These are phyloP conservation scores for Williopsis jadinii DNA, from an alignment of 1,139 yeast genomes.

Conservation along the genomic window DNA sequence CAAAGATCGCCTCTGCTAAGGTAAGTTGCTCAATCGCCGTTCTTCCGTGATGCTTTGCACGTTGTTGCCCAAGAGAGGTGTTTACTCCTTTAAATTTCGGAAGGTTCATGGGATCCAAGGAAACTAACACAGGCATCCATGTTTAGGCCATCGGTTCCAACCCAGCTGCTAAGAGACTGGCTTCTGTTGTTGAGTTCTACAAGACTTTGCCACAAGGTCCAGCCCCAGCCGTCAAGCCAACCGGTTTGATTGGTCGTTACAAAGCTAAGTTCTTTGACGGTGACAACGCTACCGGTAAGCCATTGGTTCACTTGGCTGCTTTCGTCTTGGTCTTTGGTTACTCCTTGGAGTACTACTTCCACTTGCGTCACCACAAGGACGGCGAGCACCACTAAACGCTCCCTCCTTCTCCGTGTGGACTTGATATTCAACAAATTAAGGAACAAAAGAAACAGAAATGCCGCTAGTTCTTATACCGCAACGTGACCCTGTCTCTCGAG, in stretches of 20 bases:
- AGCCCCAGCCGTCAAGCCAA: constrained; percentile 66
- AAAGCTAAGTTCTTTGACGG: constrained; percentile 75
- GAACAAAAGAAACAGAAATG: too few species aligned
- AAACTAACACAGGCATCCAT: background rate
- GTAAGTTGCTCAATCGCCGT: constrained; percentile 31
- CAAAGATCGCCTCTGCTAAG: constrained; percentile 95
- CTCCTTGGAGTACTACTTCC: constrained; percentile 91
- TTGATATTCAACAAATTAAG: too few species aligned
- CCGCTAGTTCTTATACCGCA: too few species aligned
- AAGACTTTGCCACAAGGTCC: constrained; percentile 94
- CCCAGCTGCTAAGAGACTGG: constrained; percentile 96
- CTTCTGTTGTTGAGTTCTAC: constrained; percentile 91
- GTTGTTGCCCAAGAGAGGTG: too few species aligned
- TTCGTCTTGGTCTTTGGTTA: constrained; percentile 74
- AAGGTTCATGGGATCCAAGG: background rate
- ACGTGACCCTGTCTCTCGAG: too few species aligned
- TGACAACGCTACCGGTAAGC: constrained; percentile 74
- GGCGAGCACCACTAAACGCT: constrained; percentile 20
- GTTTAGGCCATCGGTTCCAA: constrained; percentile 79
- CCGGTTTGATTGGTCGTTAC: constrained; percentile 68
- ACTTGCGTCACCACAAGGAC: constrained; percentile 50
- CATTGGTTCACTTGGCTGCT: constrained; percentile 71
- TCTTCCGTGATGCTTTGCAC: too few species aligned
- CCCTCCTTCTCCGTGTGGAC: too few species aligned
- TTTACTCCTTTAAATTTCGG: too few species aligned